Evolutionary conservation across 2,329 filamentous ascomycete genomes (phyloP).

Genomic region (Colletotrichum higginsianum): DNA sequence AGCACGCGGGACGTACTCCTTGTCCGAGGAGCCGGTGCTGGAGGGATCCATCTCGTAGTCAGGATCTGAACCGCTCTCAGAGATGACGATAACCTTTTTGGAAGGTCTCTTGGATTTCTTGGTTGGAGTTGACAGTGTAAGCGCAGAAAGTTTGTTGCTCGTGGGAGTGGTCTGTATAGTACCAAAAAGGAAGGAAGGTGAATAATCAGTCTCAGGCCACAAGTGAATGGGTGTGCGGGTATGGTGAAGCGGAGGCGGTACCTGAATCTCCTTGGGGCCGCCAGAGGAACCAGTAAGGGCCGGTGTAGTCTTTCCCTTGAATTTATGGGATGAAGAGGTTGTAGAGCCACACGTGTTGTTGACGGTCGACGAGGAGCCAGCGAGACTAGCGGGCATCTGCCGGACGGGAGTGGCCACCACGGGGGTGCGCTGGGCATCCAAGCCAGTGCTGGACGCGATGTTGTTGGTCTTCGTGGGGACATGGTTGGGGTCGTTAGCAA

Average conservation of each 20-base stretch:
- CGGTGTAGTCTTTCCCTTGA: not conserved
- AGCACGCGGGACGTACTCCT: conserved; percentile 18
- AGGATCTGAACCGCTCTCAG: not conserved
- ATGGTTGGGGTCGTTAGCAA: too few species aligned
- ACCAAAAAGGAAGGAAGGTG: not conserved
- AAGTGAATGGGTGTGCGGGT: not conserved
- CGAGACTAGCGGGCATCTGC: not conserved
- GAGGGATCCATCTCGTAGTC: not conserved
- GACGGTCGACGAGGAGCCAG: not conserved
- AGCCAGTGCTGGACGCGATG: not conserved
- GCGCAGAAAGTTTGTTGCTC: not conserved
- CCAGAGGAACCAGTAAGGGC: not conserved
- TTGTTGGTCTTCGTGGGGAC: not conserved
- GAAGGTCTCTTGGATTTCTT: conserved; percentile 4
- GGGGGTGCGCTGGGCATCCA: not conserved
- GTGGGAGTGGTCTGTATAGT: not conserved
- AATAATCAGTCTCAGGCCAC: not conserved
- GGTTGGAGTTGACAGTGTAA: not conserved
- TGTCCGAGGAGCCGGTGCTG: conserved; percentile 1
- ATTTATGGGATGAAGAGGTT: not conserved
- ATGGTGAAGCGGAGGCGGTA: not conserved
- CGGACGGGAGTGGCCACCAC: not conserved
- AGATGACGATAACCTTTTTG: not conserved
- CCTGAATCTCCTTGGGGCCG: not conserved
- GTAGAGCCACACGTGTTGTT: not conserved